phyloP scores from a whole-genome alignment of 371 early-diverging fungal genomes.

The Apophysomyces variabilis region DNA sequence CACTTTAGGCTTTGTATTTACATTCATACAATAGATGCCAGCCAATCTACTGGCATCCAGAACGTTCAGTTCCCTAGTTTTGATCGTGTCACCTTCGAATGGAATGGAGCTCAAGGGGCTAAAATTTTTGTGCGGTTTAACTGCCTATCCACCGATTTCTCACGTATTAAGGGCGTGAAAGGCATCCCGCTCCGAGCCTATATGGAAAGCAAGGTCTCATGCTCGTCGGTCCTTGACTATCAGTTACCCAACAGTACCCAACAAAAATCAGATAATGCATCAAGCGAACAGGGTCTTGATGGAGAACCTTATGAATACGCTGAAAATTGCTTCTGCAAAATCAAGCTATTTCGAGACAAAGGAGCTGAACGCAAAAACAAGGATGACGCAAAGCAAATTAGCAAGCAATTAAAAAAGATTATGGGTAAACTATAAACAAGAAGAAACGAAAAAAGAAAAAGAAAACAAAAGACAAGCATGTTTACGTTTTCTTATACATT shows the following conservation, averaged over 20 bases:
- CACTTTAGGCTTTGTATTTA: background rate
- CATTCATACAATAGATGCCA: slow-evolving; percentile 23
- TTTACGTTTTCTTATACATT: background rate
- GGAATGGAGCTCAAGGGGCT: slow-evolving; percentile 73
- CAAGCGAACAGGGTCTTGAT: background rate
- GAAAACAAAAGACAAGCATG: background rate
- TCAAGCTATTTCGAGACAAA: slow-evolving; percentile 84
- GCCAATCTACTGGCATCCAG: slow-evolving; percentile 47
- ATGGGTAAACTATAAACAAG: slow-evolving; percentile 12
- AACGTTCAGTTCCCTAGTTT: slow-evolving; percentile 64
- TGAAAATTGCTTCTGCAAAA: slow-evolving; percentile 68
- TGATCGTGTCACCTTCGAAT: slow-evolving; percentile 77
- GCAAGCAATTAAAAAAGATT: slow-evolving; percentile 22
- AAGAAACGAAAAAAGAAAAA: background rate
- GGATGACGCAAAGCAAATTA: slow-evolving; percentile 68
- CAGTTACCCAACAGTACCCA: slow-evolving; percentile 13
- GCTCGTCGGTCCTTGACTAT: slow-evolving; percentile 8
- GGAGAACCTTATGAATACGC: slow-evolving; percentile 25
- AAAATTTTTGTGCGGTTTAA: slow-evolving; percentile 77
- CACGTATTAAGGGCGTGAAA: slow-evolving; percentile 84
- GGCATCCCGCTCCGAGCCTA: slow-evolving; percentile 74
- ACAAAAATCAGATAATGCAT: background rate
- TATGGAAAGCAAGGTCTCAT: slow-evolving; percentile 25
- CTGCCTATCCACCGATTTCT: slow-evolving; percentile 84
- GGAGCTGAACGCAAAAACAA: slow-evolving; percentile 73